These are phyloP conservation scores for Fusarium sp. DNA, from an alignment of 2,329 filamentous ascomycete genomes.

Conservation along the genomic window DNA sequence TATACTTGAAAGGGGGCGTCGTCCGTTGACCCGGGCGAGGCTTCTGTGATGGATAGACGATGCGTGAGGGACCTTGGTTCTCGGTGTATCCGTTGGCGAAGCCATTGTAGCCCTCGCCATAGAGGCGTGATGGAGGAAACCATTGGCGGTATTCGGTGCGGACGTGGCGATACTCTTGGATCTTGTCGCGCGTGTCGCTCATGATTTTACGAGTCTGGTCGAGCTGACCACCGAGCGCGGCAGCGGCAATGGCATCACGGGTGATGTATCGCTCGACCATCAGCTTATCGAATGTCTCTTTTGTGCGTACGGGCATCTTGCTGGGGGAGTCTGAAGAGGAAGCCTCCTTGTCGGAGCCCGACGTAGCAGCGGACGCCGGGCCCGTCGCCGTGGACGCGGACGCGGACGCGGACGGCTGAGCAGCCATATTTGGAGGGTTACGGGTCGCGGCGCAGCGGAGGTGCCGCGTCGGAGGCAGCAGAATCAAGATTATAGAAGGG, in stretches of 20 bases:
- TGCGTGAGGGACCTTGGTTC: conserved; percentile 69
- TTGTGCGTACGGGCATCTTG: conserved; percentile 61
- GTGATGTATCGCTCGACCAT: conserved; percentile 65
- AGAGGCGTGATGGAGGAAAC: conserved; percentile 69
- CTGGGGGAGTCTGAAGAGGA: conserved; percentile 34
- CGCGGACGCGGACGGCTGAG: conserved; percentile 54
- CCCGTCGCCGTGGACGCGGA: conserved; percentile 52
- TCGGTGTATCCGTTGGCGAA: conserved; percentile 91
- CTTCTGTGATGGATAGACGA: conserved; percentile 84
- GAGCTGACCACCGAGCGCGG: conserved; percentile 62
- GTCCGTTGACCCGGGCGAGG: conserved; percentile 80
- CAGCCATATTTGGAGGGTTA: conserved; percentile 54
- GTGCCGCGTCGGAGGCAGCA: conserved; percentile 53
- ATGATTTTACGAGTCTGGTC: conserved; percentile 67
- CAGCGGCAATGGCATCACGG: conserved; percentile 65
- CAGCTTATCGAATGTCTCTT: conserved; percentile 65
- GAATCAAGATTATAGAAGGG: conserved; percentile 16
- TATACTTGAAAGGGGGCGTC: conserved; percentile 77
- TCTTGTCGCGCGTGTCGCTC: conserved; percentile 72
- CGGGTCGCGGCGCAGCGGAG: conserved; percentile 48
- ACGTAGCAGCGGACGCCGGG: conserved; percentile 48
- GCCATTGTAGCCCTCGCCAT: conserved; percentile 82
- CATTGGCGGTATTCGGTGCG: conserved; percentile 64
- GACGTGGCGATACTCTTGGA: conserved; percentile 75
- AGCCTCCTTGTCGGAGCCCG: conserved; percentile 48